Percentiles rank a stretch among this genome's conserved stretches.
phyloP scores from a whole-genome alignment of 352 stramenopile genomes.

The Blastocystis sp. region DNA sequence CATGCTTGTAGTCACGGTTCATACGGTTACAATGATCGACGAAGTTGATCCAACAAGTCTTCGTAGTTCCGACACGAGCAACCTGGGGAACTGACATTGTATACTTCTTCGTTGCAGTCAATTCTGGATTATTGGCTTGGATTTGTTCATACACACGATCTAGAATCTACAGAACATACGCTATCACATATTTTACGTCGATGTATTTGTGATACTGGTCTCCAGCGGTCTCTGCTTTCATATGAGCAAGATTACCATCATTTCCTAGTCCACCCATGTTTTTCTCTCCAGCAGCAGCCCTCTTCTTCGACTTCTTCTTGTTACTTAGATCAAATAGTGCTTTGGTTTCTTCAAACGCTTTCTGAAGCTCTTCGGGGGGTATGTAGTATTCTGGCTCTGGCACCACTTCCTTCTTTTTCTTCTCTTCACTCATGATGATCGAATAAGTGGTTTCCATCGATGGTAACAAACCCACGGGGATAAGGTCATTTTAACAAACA shows the following conservation, averaged over 20 bases:
- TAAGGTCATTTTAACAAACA: neutral
- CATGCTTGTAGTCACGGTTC: slow-evolving; percentile 91
- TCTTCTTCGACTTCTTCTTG: slow-evolving; percentile 57
- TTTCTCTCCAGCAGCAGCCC: slow-evolving; percentile 7
- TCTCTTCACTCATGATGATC: neutral
- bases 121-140: slow-evolving; percentile 36
- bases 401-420: slow-evolving; percentile 3
- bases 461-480: neutral
- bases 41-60: slow-evolving; percentile 62
- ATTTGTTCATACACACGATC: slow-evolving; percentile 42
- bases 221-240: slow-evolving; percentile 20
- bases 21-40: slow-evolving; percentile 83
- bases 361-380: neutral
- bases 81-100: slow-evolving; percentile 26
- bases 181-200: neutral
- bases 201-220: slow-evolving; percentile 43
- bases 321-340: neutral
- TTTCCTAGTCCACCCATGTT: neutral
- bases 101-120: neutral
- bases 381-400: slow-evolving; percentile 50
- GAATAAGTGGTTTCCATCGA: neutral
- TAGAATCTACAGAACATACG: neutral
- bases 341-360: slow-evolving; percentile 37
- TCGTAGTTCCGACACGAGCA: slow-evolving; percentile 55
- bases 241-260: neutral